phyloP scores from a whole-genome alignment of 2,329 filamentous ascomycete species.

The Fonsecaea multimorphosa region DNA sequence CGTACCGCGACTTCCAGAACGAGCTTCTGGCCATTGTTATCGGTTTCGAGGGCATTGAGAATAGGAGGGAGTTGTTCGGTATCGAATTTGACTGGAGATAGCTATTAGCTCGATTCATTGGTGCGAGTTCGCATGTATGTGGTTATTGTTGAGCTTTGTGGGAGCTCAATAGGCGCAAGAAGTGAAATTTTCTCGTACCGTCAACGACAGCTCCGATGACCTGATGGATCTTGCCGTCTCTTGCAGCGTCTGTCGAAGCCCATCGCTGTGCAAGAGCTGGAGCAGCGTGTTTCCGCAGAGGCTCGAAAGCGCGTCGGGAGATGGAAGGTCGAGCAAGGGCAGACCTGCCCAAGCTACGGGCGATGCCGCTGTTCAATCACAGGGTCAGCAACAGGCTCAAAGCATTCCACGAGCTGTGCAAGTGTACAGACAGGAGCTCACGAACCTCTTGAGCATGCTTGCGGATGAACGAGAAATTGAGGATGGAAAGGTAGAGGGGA shows the following conservation, averaged over 20 bases:
- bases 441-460: slow-evolving; percentile 69
- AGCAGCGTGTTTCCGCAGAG: slow-evolving; percentile 62
- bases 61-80: slow-evolving; percentile 90
- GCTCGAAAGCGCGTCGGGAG: slow-evolving; percentile 63
- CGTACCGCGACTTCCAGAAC: slow-evolving; percentile 95
- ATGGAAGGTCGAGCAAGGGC: slow-evolving; percentile 63
- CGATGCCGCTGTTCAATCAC: slow-evolving; percentile 64
- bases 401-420: slow-evolving; percentile 40
- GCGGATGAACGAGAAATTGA: slow-evolving; percentile 41
- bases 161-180: slow-evolving; percentile 43
- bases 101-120: slow-evolving; percentile 24
- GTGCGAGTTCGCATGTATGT: slow-evolving; percentile 23
- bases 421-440: slow-evolving; percentile 33
- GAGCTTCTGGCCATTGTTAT: slow-evolving; percentile 92
- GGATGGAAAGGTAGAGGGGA: slow-evolving; percentile 32
- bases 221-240: slow-evolving; percentile 71
- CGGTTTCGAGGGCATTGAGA: slow-evolving; percentile 92
- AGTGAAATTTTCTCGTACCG: slow-evolving; percentile 65
- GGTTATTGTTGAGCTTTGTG: slow-evolving; percentile 47
- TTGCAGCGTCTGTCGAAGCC: slow-evolving; percentile 63
- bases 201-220: slow-evolving; percentile 99
- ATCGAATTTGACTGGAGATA: slow-evolving; percentile 87
- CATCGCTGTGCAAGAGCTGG: slow-evolving; percentile 66
- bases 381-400: slow-evolving; percentile 45
- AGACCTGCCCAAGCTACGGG: slow-evolving; percentile 66